Conservation (phyloP, 441 rosid genomes). For the Biscutella auriculata region DNA sequence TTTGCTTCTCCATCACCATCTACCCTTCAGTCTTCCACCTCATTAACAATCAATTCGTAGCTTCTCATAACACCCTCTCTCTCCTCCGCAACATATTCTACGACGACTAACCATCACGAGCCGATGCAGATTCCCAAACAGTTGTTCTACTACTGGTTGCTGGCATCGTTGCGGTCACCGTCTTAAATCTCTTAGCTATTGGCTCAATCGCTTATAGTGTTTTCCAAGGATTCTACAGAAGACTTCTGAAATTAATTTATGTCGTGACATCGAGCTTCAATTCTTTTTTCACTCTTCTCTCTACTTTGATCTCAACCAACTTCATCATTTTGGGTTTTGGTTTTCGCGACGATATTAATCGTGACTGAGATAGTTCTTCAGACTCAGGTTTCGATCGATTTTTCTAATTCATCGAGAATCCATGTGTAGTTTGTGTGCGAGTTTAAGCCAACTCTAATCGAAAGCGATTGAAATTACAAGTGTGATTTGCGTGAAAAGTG, state of each 20-base stretch:
- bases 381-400: no score
- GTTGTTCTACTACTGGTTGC: conserved; percentile 6
- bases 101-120: not conserved
- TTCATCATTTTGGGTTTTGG: conserved; percentile 23
- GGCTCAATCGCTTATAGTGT: conserved; percentile 62
- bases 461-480: no score
- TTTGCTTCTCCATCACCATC: no score
- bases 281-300: conserved; percentile 42
- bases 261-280: conserved; percentile 42
- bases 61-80: conserved; percentile 17
- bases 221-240: conserved; percentile 61
- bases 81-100: conserved; percentile 16
- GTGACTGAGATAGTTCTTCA: no score
- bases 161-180: conserved; percentile 19
- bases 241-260: conserved; percentile 50
- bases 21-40: conserved; percentile 18
- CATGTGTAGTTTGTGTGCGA: no score
- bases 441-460: no score
- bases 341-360: no score
- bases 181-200: conserved; percentile 34
- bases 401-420: no score
- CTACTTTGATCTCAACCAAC: conserved; percentile 21
- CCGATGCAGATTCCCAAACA: conserved; percentile 4
- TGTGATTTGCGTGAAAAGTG: no score
- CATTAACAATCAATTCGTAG: conserved; percentile 18